A percentile compares a stretch with the other conserved stretches of the same genome.
Conservation (phyloP, 495 filamentous ascomycete species). For the Aspergillus sparsus region DNA sequence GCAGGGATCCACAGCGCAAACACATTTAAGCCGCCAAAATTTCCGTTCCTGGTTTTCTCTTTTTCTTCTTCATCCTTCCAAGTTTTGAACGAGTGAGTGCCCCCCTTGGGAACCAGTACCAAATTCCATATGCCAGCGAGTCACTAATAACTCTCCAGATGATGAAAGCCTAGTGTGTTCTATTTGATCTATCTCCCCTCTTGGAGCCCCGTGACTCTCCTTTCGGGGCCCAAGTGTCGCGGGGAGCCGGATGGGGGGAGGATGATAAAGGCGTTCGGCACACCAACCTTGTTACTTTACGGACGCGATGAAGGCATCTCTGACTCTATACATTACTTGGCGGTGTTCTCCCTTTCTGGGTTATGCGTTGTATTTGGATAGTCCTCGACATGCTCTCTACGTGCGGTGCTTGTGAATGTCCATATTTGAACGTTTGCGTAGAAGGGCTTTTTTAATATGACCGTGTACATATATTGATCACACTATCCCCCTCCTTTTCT, state of each 20-base stretch:
- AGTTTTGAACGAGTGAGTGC: constrained; percentile 89
- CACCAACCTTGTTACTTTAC: constrained; percentile 92
- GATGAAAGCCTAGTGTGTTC: constrained; percentile 99
- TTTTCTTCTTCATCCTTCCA: constrained; percentile 90
- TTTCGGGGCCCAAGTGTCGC: constrained; percentile 92
- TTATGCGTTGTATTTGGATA: constrained; percentile 2
- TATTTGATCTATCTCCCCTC: constrained; percentile 75
- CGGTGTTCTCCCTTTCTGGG: constrained; percentile 33
- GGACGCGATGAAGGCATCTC: constrained; percentile 99
- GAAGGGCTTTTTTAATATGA: too few relatives aligned
- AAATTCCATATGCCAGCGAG: neutral
- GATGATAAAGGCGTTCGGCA: constrained; percentile 99
- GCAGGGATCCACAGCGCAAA: constrained; percentile 10
- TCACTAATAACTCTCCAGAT: constrained; percentile 65
- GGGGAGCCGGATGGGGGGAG: constrained; percentile 64
- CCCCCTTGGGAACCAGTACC: constrained; percentile 11
- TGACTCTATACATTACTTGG: constrained; percentile 61
- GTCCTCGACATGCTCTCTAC: constrained; percentile 20
- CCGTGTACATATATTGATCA: too few relatives aligned
- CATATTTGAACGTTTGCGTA: neutral
- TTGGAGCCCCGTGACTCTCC: constrained; percentile 76
- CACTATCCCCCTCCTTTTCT: too few relatives aligned
- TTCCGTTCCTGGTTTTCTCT: constrained; percentile 32
- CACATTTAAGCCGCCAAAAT: constrained; percentile 27
- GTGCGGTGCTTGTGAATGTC: neutral